Base-by-base conservation (phyloP, 225 moss, liverwort and hornwort genomes). In the Bryoerythrophyllum caledonicum region DNA sequence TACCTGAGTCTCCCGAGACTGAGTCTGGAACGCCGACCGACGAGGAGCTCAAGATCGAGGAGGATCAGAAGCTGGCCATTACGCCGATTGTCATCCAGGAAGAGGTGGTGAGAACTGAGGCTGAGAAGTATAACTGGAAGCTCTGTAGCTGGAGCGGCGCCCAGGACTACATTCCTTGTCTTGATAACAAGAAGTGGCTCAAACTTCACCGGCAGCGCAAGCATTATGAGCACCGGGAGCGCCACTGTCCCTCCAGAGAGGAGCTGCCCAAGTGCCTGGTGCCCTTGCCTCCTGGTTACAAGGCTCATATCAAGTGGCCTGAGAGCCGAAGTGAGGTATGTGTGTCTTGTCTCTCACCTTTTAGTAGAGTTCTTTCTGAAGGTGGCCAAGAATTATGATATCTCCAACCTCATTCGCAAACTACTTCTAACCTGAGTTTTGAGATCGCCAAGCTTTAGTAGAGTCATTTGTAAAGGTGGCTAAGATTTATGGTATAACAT, bases 251-350 rank as follows among this genome's bases (percentile, higher is more conserved):
- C 16, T 72, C 75, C 55, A 63, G 52, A 1, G 38, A 59, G 20
- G 83, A 88, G 72, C 24, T 86, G 46, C 88, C 86, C 19, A 86
- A 88, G 80, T 88, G 86, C 54, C 76, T 88, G 88, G 88, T 86
- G 23, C 88, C 86, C 21, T 51, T 88, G 70, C 88, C 88, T 43
- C 72, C 81, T 65, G 81, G 86, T 63, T 88, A 88, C 74, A 85
- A 79, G 74, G 67, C 74, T 60, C 88, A 83, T 49, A 80, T 88
- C 30, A 77, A 72, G 35, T 88, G 88, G 88, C 86, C 86, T 19
- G 83, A 86, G 8, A 88, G 88, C 58, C 84, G 74, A 46, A 73
- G 10, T 51, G 74, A 77, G 74, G 87, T 81, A 81, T 55, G 81
- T n/a, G 19, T 16, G 8, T 3, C 46, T 20, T 10, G 40, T 25